phyloP scores from a whole-genome alignment of 2,329 filamentous ascomycete genomes.

The Xylariaceae sp. region DNA sequence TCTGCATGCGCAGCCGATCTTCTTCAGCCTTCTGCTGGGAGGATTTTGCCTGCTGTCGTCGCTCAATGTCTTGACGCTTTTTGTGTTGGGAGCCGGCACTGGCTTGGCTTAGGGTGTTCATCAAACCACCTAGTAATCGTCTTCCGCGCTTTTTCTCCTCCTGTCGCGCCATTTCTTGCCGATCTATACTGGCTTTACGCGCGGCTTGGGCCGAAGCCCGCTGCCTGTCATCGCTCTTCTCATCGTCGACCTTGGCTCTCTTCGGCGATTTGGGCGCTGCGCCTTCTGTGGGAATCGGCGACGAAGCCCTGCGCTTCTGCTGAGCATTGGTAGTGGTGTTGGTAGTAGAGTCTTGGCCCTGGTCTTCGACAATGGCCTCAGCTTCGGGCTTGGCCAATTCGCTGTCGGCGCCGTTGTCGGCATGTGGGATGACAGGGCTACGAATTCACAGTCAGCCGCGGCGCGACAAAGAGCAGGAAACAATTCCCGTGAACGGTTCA shows the following conservation, averaged over 20 bases:
- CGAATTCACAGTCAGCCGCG: slow-evolving; percentile 7
- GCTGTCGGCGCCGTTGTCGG: slow-evolving; percentile 11
- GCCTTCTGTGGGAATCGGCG: slow-evolving; percentile 19
- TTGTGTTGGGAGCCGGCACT: slow-evolving; percentile 58
- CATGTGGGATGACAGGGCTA: slow-evolving; percentile 19
- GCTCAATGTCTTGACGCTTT: slow-evolving; percentile 74
- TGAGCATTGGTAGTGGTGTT: slow-evolving; percentile 12
- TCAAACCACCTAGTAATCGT: slow-evolving; percentile 76
- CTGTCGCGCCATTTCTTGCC: slow-evolving; percentile 44
- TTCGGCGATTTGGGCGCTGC: slow-evolving; percentile 26
- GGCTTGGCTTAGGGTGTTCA: slow-evolving; percentile 73
- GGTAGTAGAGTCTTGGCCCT: slow-evolving; percentile 2
- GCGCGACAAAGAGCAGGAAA: not conserved
- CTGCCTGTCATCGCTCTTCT: slow-evolving; percentile 17
- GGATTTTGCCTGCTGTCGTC: slow-evolving; percentile 70
- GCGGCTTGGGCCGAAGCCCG: slow-evolving; percentile 10
- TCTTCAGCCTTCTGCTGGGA: slow-evolving; percentile 68
- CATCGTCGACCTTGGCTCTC: slow-evolving; percentile 21
- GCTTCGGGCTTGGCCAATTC: slow-evolving; percentile 14
- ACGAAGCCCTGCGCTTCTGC: slow-evolving; percentile 33
- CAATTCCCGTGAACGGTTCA: not conserved
- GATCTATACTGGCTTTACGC: slow-evolving; percentile 25
- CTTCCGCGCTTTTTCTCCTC: slow-evolving; percentile 80
- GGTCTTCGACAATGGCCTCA: slow-evolving; percentile 9
- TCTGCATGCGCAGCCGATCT: slow-evolving; percentile 60